phyloP scores from a whole-genome alignment of 2,329 filamentous ascomycete species.

The Pseudogymnoascus sp. region DNA sequence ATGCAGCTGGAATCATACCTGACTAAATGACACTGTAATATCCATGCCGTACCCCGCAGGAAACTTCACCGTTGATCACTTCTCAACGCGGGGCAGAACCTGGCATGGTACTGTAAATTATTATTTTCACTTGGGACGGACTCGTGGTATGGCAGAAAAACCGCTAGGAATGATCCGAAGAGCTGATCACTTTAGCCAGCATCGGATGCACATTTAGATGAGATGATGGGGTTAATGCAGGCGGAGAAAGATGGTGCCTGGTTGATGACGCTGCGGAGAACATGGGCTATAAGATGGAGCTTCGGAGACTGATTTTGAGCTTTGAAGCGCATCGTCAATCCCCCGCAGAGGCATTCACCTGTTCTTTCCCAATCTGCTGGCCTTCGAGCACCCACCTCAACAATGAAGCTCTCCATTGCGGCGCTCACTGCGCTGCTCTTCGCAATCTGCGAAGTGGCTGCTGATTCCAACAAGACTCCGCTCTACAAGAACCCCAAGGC shows the following conservation, averaged over 20 bases:
- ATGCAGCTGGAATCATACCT: neutral
- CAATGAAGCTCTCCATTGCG: slow-evolving; percentile 8
- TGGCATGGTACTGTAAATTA: neutral
- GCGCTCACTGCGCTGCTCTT: slow-evolving; percentile 5
- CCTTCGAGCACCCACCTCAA: neutral
- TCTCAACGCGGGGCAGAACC: neutral
- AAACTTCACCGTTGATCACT: slow-evolving; percentile 3
- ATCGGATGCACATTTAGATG: slow-evolving; percentile 3
- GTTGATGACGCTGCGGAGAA: neutral
- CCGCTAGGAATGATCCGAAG: slow-evolving; percentile 4
- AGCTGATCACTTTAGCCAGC: neutral
- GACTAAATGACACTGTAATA: slow-evolving; percentile 4
- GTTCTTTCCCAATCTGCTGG: neutral
- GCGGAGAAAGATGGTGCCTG: neutral
- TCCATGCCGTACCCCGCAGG: slow-evolving; percentile 4
- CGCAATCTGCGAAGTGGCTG: neutral
- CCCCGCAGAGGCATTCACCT: neutral
- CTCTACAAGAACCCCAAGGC: slow-evolving; percentile 58
- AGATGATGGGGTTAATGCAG: slow-evolving; percentile 5
- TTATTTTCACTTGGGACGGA: neutral
- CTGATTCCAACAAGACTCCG: slow-evolving; percentile 24
- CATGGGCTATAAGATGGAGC: slow-evolving; percentile 2
- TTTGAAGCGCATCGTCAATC: neutral
- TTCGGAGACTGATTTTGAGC: neutral
- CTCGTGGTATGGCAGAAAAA: neutral